Evolutionary conservation across 1,139 yeast genomes (phyloP), one percentile per base, ranked within the genome.

Genomic region (Diutina mesorugosa): DNA sequence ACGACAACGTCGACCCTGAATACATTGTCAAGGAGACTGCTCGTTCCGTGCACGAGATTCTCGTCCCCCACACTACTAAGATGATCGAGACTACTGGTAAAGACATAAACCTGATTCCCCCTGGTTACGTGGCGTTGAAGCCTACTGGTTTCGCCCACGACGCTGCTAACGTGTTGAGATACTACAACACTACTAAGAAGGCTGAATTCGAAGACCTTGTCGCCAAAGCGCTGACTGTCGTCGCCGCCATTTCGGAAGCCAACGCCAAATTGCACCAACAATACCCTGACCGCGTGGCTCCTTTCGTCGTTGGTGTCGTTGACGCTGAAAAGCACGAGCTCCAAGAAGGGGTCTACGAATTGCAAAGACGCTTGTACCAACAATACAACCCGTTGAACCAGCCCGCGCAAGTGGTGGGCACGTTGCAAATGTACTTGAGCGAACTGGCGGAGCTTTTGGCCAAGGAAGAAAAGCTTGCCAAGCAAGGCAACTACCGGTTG

Each of bases 261-360:
- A 87, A 87, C 69, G 62, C 67, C 46, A 67, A 70, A 59, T 70
- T 85, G 56, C 66, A 73, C 9, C 58, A 65, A 57, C 67, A 78
- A 63, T 89, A 83, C 62, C 95, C 93, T 5, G 74, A 74, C 32
- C 78, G 96, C 70, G 78, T 78, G 45, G 78, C 91, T 12, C 97
- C 96, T 45, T 85, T 89, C 67, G 90, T 89, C 30, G 89, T 88
- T 46, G 85, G 90, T 47, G 91, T 90, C 54, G 80, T 93, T 65
- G 99, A 93, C 68, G 99, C 98, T 54, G 99, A 93, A 71, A 89
- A 90, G 69, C 81, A 79, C 69, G 88, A 86, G 60, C 77, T 91
- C 60, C 98, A 93, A 72, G 85, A 83, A 60, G 97, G 96, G 64
- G 97, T 91, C 46, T 91, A 91, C 68, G 90, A 87, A 62, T 79